Evolutionary conservation across 2,329 filamentous ascomycete species (phyloP).

Genomic region (Talaromyces piceae): DNA sequence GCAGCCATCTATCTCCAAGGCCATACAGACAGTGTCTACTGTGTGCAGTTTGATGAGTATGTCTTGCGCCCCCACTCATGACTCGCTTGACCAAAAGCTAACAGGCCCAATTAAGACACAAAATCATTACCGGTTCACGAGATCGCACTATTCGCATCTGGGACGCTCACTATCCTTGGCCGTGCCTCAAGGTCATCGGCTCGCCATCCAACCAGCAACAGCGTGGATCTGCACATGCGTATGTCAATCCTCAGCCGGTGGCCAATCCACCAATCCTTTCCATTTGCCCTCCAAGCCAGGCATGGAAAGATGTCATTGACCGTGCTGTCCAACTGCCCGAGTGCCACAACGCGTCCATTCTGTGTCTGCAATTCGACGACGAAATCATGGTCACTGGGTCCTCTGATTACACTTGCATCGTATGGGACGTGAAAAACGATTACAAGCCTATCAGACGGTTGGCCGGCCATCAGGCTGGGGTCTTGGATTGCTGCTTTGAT

Average conservation of each 20-base stretch:
- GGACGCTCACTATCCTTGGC: conserved; percentile 76
- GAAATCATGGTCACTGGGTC: conserved; percentile 91
- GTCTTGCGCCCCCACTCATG: conserved; percentile 26
- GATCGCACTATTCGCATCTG: conserved; percentile 94
- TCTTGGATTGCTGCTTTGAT: conserved; percentile 90
- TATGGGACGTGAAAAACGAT: conserved; percentile 74
- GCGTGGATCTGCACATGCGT: conserved; percentile 3
- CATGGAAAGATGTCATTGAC: conserved; percentile 46
- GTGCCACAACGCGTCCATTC: conserved; percentile 84
- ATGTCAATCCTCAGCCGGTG: conserved; percentile 27
- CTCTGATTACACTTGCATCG: conserved; percentile 82
- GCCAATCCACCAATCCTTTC: conserved; percentile 39
- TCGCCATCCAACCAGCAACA: conserved; percentile 25
- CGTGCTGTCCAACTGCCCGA: conserved; percentile 31
- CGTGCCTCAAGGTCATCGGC: conserved; percentile 80
- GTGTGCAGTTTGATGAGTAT: conserved; percentile 93
- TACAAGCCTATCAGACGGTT: conserved; percentile 77
- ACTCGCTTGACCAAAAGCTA: neutral
- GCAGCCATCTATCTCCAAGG: conserved; percentile 84
- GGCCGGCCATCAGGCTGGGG: conserved; percentile 71
- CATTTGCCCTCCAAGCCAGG: conserved; percentile 45
- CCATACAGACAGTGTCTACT: conserved; percentile 94
- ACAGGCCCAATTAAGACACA: conserved; percentile 52
- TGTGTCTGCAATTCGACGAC: conserved; percentile 92
- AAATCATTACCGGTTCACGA: conserved; percentile 93